Percentiles rank a stretch among this genome's conserved stretches.
phyloP scores from a whole-genome alignment of 768 basidiomycete genomes.

The Guyanaporus albipodus region DNA sequence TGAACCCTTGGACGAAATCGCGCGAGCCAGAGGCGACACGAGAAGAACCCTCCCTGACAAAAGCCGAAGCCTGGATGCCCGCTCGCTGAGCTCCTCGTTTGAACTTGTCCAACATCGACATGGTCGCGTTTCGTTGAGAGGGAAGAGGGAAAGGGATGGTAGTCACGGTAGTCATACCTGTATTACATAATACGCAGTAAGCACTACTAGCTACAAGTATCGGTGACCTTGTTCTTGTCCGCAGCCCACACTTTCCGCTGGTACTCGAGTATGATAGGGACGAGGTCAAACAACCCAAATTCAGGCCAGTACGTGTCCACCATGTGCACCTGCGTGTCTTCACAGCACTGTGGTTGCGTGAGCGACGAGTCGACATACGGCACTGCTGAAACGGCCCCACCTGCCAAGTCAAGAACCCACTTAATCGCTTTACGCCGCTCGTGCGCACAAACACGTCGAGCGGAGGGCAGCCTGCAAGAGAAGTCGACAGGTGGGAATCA shows the following conservation, averaged over 20 bases:
- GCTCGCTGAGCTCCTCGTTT: constrained; percentile 77
- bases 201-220: no score
- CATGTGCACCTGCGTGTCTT: constrained; percentile 87
- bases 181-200: constrained; percentile 20
- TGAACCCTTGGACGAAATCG: constrained; percentile 81
- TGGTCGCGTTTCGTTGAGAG: constrained; percentile 21
- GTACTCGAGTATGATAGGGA: constrained; percentile 85
- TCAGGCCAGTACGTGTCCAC: constrained; percentile 87
- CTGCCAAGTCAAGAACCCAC: constrained; percentile 94
- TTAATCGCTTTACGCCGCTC: constrained; percentile 64
- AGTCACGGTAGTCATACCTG: not conserved
- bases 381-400: constrained; percentile 34
- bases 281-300: constrained; percentile 80
- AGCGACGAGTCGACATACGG: not conserved
- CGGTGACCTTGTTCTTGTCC: no score
- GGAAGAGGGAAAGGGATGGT: no score
- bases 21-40: constrained; percentile 72
- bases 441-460: constrained; percentile 90
- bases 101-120: constrained; percentile 79
- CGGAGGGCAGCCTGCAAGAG: constrained; percentile 63
- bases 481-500: constrained; percentile 62
- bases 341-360: constrained; percentile 52
- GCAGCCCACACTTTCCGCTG: constrained; percentile 68
- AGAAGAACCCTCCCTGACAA: constrained; percentile 60
- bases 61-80: constrained; percentile 72